Evolutionary conservation across 1,284 basidiomycete genomes (phyloP), one percentile per base, ranked within the genome.

Genomic region (Boletellus deceptivus): DNA sequence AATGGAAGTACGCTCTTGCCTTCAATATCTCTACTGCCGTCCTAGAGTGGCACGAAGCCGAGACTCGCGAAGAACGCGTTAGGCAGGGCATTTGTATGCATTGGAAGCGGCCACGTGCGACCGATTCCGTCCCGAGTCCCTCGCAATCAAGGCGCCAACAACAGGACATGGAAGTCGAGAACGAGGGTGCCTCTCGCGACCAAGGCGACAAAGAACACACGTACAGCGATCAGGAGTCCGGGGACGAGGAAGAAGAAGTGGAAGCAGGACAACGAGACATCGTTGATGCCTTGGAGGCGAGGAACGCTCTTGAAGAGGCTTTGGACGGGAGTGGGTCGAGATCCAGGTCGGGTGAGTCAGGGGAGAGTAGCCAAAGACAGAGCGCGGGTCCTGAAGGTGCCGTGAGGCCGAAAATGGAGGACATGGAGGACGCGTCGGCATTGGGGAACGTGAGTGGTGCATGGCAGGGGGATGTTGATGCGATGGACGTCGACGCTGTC

Each of bases 1-100:
- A 83, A 53, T 99, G 95, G 95, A 99, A 99, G 69, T 73, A 90
- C 33, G 86, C 88, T 1, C 68, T 93, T 17, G 95, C 96, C 0
- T 89, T 87, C 64, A 86, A 89, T 53, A 70, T 98, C n/a, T 91
- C 91, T 0, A 84, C 84, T 47, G 83, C 91, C 43, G 86, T 92
- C 13, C 78, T 89, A 11, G 88, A 91, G 57, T 99, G 93, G 92
- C 92, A 97, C 66, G 78, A 82, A 46, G 86, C 90, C 4, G 74
- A 76, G 7, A 77, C 76, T 7, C 70, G 72, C 11, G 84, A 86
- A 55, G 86, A 88, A 53, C 81, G 91, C 34, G 70, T 84, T 0
- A 72, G 70, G 4, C 74, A 82, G 48, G 91, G 92, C 52, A 83
- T 90, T 40, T 82, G 81, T 61, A 80, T 86, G 37, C 74, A 77